Base-by-base conservation (phyloP, 192 early-diverging fungal genomes). In the Lobosporangium transversale region DNA sequence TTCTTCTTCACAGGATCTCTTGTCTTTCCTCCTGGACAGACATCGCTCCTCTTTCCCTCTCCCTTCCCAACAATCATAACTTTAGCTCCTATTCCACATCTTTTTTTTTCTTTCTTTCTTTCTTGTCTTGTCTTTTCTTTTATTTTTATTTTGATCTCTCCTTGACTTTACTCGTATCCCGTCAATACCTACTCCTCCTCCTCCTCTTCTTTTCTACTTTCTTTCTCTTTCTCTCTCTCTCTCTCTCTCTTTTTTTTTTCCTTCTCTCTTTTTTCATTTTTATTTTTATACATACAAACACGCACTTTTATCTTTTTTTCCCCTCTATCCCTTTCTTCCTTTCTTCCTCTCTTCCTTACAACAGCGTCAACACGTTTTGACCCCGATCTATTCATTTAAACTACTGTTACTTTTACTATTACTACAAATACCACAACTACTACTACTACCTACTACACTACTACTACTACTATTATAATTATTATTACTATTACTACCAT, bases 151-250 rank as follows among this genome's bases (percentile, higher is more conserved):
- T n/a, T n/a, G n/a, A n/a, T n/a, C n/a, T n/a, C n/a, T 17, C 9
- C 35, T 7, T 61, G 9, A 17, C 45, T 53, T 23, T n/a, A 42
- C n/a, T 63, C 53, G 7, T 24, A 15, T 20, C 3, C 30, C 20
- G 43, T 4, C 21, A 30, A 20, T 14, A 45, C 17, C 26, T 62
- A 14, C 30, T 51, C 21, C 29, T 32, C 12, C 21, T 31, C 8
- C 35, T n/a, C 23, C 23, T 33, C 1, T 32, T n/a, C 32, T 30
- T 31, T 33, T 15, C 4, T 9, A 49, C 43, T 49, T 18, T 60
- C 45, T 49, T 45, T 49, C 18, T 60, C 58, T 60, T 37, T 53
- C 24, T 26, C 18, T 51, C 27, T 50, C 7, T 27, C 4, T 43
- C 10, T 53, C 20, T 53, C 43, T 31, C 11, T 43, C 23, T 21